Base-by-base conservation (phyloP, 257 asterid genomes). In the Primulina eburnea region DNA sequence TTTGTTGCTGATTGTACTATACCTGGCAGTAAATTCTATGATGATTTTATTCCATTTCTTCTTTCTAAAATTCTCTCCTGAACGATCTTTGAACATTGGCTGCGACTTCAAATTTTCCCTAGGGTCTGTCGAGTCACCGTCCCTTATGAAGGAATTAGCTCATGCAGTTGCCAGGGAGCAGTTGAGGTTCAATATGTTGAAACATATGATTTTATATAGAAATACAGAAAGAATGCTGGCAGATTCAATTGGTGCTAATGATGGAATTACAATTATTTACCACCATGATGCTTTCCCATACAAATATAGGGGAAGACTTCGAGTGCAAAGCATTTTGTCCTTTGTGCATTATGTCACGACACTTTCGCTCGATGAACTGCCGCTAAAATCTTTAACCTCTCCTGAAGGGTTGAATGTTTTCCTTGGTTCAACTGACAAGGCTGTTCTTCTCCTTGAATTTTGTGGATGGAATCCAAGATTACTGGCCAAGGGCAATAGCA, bases 111-210 rank as follows among this genome's bases (percentile, higher is more conserved):
- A 56, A 64, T 71, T 35, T 70, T 82, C 65, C 55, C 35, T 71
- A 93, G 99, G 99, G 99, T 93, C 85, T 56, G 99, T 97, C 32
- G 97, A 93, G 82, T 81, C 97, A 26, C 83, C 90, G 75, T 79
- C 92, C 73, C 91, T 93, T 33, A 89, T 78, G 96, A 90, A 83
- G 86, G 86, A 80, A 74, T 77, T 93, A 72, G 82, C 89, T 75
- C 67, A 71, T 79, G 89, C 74, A 28, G 86, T 89, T 77, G 76
- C 79, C 64, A 75, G 74, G 66, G 85, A 89, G 72, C 84, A 76
- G 74, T 79, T 71, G 66, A 79, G 73, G 65, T 79, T 85, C 72
- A 86, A 85, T 34, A 56, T 80, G 71, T 76, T 93, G 81, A 87
- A 87, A 82, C 94, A 90, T 75, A 87, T 81, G 97, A 82, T 93